Percentiles rank a stretch among this genome's conserved stretches.
These are phyloP conservation scores for Prunus kanzakura DNA, from an alignment of 306 rosid species.

Conservation along the genomic window DNA sequence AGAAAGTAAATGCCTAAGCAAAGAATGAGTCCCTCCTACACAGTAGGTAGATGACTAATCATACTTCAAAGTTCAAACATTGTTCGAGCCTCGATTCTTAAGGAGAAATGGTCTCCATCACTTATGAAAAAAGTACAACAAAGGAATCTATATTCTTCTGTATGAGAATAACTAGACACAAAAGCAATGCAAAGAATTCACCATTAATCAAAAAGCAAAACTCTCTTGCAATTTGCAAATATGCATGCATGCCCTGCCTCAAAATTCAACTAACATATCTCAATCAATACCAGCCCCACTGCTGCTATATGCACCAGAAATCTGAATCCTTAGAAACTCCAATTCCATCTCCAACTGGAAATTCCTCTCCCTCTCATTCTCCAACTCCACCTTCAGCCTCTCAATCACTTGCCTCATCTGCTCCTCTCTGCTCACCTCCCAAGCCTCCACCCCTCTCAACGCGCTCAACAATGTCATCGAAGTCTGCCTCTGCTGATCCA, in stretches of 20 bases:
- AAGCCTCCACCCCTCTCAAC: slow-evolving; percentile 11
- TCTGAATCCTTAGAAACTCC: slow-evolving; percentile 29
- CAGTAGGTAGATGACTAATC: not conserved
- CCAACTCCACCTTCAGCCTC: slow-evolving; percentile 32
- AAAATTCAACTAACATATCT: not conserved
- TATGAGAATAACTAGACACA: not conserved
- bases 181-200: not conserved
- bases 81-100: not conserved
- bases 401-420: slow-evolving; percentile 23
- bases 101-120: not conserved
- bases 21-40: not conserved
- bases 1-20: not conserved
- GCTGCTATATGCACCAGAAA: not conserved
- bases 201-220: not conserved
- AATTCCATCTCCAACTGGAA: slow-evolving; percentile 31
- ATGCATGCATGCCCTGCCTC: not conserved
- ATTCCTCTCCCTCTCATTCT: slow-evolving; percentile 32
- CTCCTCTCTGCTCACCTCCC: slow-evolving; percentile 29
- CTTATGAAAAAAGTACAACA: not conserved
- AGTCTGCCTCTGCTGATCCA: slow-evolving; percentile 28
- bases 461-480: slow-evolving; percentile 11
- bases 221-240: not conserved
- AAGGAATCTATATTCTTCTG: not conserved
- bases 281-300: not conserved
- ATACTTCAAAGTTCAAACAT: no score